Percentiles rank a stretch among this genome's conserved stretches.
Evolutionary conservation across 1,139 yeast genomes (phyloP).

Genomic region (Candida pseudoviswanathii): DNA sequence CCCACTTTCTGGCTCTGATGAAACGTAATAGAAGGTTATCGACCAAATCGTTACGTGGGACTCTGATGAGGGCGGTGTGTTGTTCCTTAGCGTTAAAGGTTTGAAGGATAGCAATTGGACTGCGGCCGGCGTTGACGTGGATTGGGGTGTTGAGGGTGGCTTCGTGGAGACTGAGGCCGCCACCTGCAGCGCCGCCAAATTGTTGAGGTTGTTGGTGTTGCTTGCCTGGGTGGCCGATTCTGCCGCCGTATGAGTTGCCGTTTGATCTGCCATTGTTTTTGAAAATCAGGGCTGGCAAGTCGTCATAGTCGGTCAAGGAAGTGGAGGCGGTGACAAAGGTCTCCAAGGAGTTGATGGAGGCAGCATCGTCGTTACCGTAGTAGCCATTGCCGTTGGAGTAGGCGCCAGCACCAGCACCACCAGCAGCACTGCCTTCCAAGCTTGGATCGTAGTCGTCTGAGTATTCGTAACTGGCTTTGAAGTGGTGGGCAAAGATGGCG

Average conservation of each 20-base stretch:
- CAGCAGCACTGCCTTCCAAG: constrained; percentile 2
- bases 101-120: constrained; percentile 20
- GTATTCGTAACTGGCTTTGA: constrained; percentile 27
- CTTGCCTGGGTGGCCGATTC: constrained; percentile 14
- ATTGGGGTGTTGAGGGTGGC: constrained; percentile 10
- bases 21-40: constrained; percentile 41
- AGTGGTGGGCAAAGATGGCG: constrained; percentile 26
- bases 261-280: constrained; percentile 9
- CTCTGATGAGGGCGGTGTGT: constrained; percentile 26
- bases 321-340: constrained; percentile 44
- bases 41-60: constrained; percentile 33
- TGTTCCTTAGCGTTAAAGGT: constrained; percentile 29
- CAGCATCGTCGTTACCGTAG: constrained; percentile 19
- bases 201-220: constrained; percentile 4
- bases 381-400: constrained; percentile 13
- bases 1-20: constrained; percentile 48
- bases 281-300: constrained; percentile 15
- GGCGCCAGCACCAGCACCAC: constrained; percentile 7
- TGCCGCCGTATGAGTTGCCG: constrained; percentile 15
- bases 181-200: neutral
- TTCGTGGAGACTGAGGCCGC: constrained; percentile 14
- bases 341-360: constrained; percentile 31
- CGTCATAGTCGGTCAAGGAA: constrained; percentile 29
- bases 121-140: constrained; percentile 21
- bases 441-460: constrained; percentile 23